Evolutionary conservation across 1,284 basidiomycete genomes (phyloP).

Genomic region (Anthracocystis panici-leucophaei): DNA sequence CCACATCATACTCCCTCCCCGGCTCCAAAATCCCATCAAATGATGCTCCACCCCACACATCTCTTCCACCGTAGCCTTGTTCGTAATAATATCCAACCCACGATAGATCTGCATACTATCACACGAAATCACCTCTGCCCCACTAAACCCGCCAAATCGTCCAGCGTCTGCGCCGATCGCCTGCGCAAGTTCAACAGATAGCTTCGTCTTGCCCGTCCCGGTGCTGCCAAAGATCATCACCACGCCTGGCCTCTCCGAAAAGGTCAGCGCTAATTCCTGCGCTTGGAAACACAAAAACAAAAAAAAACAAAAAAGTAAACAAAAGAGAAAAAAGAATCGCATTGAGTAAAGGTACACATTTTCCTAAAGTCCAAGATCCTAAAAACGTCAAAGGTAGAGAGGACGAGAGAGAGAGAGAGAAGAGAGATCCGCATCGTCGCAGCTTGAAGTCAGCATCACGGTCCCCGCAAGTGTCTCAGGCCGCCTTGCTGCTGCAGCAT

Average conservation of each 20-base stretch:
- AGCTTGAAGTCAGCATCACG: constrained; percentile 30
- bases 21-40: constrained; percentile 87
- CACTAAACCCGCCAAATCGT: constrained; percentile 9
- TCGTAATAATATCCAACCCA: constrained; percentile 94
- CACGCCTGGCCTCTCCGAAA: neutral
- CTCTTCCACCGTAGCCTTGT: constrained; percentile 86
- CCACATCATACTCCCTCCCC: constrained; percentile 75
- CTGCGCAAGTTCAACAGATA: constrained; percentile 87
- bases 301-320: neutral
- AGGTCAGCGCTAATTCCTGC: constrained; percentile 14
- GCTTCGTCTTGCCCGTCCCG: constrained; percentile 94
- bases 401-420: neutral
- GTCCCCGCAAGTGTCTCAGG: constrained; percentile 8
- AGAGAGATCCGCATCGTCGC: constrained; percentile 8
- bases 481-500: constrained; percentile 7
- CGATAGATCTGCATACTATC: constrained; percentile 98
- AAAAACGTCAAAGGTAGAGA: neutral
- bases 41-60: constrained; percentile 86
- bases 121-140: constrained; percentile 82
- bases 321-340: neutral
- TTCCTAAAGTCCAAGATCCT: constrained; percentile 48
- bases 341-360: constrained; percentile 8
- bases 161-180: constrained; percentile 61
- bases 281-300: neutral
- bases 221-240: constrained; percentile 93